phyloP scores from a whole-genome alignment of 495 filamentous ascomycete species.

The Tetracladium setigerum region DNA sequence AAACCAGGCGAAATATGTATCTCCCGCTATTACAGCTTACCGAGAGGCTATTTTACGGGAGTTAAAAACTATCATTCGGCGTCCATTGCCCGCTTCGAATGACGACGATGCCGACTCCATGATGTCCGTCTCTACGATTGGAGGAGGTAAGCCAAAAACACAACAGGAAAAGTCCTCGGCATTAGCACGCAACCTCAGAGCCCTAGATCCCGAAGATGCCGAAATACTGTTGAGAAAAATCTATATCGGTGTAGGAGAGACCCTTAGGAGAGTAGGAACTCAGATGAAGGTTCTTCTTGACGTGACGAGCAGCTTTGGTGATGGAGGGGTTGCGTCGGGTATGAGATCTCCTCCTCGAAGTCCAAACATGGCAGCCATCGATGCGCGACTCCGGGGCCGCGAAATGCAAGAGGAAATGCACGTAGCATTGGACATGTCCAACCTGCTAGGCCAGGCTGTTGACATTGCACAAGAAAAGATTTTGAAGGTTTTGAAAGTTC shows the following conservation, averaged over 20 bases:
- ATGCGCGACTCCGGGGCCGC: constrained; percentile 8
- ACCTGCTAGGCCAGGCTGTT: constrained; percentile 87
- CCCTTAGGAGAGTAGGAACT: constrained; percentile 71
- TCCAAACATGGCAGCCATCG: constrained; percentile 24
- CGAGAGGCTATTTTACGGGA: constrained; percentile 82
- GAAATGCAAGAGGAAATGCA: constrained; percentile 73
- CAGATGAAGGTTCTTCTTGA: constrained; percentile 96
- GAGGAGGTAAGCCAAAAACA: constrained; percentile 55
- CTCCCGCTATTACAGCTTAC: constrained; percentile 74
- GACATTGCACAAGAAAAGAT: constrained; percentile 91
- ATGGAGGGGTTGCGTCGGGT: constrained; percentile 15
- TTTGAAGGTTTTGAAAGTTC: constrained; percentile 82
- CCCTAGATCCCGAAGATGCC: constrained; percentile 74
- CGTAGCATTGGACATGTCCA: constrained; percentile 82
- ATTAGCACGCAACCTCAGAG: constrained; percentile 84
- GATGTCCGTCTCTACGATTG: constrained; percentile 77
- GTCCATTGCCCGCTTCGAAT: constrained; percentile 79
- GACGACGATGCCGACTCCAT: constrained; percentile 91
- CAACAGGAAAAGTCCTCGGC: constrained; percentile 86
- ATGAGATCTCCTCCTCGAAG: constrained; percentile 32
- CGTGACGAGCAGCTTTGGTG: constrained; percentile 68
- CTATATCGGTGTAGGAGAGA: constrained; percentile 83
- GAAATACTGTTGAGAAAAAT: constrained; percentile 77
- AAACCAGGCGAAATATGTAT: constrained; percentile 67
- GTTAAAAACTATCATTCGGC: constrained; percentile 77